Base-by-base conservation (phyloP, 805 yeast species). In the Ogataea naganishii region DNA sequence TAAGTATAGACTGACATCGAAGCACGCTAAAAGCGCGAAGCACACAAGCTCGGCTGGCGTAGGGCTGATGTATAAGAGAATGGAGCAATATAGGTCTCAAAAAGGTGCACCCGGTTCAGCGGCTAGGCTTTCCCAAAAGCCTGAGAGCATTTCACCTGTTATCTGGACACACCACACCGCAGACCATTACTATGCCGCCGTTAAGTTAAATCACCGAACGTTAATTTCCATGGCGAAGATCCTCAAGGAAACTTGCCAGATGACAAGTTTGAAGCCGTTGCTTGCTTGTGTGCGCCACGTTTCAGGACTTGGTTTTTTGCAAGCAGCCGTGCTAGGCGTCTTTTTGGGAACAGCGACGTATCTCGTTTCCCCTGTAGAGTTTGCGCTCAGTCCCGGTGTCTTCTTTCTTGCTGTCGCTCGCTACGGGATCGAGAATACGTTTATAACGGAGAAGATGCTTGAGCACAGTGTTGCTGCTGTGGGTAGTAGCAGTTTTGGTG, bases 201-300 rank as follows among this genome's bases (percentile, higher is more conserved):
- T 69, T 3, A 59, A 60, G 13, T 53, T 72, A 37, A 74, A 72
- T 15, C 92, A 82, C 49, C 58, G 65, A 23, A 69, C 72, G 29
- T 59, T 92, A 9, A 55, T 88, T 41, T 79, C 84, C 3, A 69
- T 83, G 52, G 86, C 96, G 54, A 85, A 88, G 45, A 81, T 83
- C 14, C 69, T 85, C 47, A 89, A 92, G 43, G 96, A 89, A 49
- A 89, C 97, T 0, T 83, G 95, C 46, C 89, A 84, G 37, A 64
- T 92, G 56, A 67, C 78, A 10, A 69, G 81, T 23, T 66, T 70
- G 20, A 71, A 74, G 23, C 79, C 96, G 0, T 62, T 92, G 6
- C 64, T 89, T 24, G 95, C 95, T 0, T 77, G 95, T 52, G 94
- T 84, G 7, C 72, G 94, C 25, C 89, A 88, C 41, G 72, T 84